Conservation (phyloP, 768 basidiomycete genomes). For the Termitomyces sp. region DNA sequence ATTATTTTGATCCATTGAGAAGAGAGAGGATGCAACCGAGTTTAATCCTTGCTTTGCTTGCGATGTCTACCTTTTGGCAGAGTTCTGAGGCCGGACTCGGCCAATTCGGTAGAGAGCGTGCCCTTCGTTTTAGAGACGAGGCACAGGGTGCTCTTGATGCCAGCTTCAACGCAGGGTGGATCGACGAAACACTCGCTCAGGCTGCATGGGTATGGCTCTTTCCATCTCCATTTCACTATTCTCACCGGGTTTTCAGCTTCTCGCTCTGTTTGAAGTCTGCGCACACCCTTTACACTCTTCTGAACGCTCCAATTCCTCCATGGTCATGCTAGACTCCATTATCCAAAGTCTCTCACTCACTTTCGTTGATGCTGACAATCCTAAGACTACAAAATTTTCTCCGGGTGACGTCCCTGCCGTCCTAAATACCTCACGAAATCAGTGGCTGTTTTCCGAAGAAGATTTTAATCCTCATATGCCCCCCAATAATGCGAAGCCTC, state of each 20-base stretch:
- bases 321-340: slow-evolving; percentile 62
- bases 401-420: slow-evolving; percentile 47
- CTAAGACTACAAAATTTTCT: slow-evolving; percentile 43
- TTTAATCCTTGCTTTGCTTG: slow-evolving; percentile 55
- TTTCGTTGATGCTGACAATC: slow-evolving; percentile 53
- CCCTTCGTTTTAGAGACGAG: slow-evolving; percentile 57
- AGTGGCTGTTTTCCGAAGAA: slow-evolving; percentile 19
- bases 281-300: slow-evolving; percentile 58
- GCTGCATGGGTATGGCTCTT: slow-evolving; percentile 60
- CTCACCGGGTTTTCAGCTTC: slow-evolving; percentile 36
- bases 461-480: slow-evolving; percentile 15
- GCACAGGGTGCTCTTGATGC: slow-evolving; percentile 69
- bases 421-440: slow-evolving; percentile 9
- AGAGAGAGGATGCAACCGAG: slow-evolving; percentile 63
- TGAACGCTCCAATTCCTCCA: slow-evolving; percentile 48
- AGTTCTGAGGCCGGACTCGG: slow-evolving; percentile 60
- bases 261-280: slow-evolving; percentile 70
- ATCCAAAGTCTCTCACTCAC: slow-evolving; percentile 59
- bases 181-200: slow-evolving; percentile 70
- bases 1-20: slow-evolving; percentile 48
- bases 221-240: neutral
- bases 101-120: slow-evolving; percentile 45
- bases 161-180: slow-evolving; percentile 64
- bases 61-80: slow-evolving; percentile 64
- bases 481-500: neutral